A percentile compares a stretch with the other conserved stretches of the same genome.
Conservation (phyloP, 1,139 yeast genomes). For the Pichia kudriavzevii region DNA sequence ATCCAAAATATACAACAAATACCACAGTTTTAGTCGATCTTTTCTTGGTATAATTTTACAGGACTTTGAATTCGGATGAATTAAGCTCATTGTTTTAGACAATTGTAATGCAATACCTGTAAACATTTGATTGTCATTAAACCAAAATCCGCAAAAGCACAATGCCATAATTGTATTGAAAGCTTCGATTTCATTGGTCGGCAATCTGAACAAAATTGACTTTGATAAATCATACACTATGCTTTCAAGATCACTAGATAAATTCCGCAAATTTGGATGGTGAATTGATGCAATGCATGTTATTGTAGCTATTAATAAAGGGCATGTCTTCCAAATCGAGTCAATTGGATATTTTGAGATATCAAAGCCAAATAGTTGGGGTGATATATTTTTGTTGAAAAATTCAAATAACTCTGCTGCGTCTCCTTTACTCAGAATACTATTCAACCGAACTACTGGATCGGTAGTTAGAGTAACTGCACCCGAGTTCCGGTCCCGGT, state of each 20-base stretch:
- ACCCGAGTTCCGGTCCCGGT: no score
- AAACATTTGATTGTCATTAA: conserved; percentile 56
- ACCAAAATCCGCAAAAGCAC: conserved; percentile 64
- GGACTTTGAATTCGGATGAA: conserved; percentile 22
- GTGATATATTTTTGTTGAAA: conserved; percentile 51
- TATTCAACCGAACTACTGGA: conserved; percentile 7
- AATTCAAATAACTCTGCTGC: conserved; percentile 45
- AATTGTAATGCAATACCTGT: conserved; percentile 61
- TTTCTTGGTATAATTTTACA: conserved; percentile 29
- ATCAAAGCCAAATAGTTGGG: conserved; percentile 62
- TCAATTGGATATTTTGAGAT: conserved; percentile 45
- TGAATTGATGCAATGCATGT: conserved; percentile 60
- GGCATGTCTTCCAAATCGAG: conserved; percentile 48
- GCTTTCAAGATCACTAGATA: conserved; percentile 34
- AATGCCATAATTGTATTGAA: conserved; percentile 57
- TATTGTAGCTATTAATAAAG: conserved; percentile 53
- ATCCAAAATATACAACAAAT: conserved; percentile 57
- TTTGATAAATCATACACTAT: conserved; percentile 43
- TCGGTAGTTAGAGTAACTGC: no score
- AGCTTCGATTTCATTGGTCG: conserved; percentile 39
- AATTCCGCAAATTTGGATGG: conserved; percentile 39
- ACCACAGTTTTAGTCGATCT: conserved; percentile 57
- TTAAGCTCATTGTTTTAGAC: conserved; percentile 49
- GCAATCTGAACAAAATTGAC: conserved; percentile 34
- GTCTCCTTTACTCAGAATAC: conserved; percentile 32